Evolutionary conservation across 106 monocot species (phyloP), one percentile per base, ranked within the genome.

Genomic region (Vanilla planifolia): DNA sequence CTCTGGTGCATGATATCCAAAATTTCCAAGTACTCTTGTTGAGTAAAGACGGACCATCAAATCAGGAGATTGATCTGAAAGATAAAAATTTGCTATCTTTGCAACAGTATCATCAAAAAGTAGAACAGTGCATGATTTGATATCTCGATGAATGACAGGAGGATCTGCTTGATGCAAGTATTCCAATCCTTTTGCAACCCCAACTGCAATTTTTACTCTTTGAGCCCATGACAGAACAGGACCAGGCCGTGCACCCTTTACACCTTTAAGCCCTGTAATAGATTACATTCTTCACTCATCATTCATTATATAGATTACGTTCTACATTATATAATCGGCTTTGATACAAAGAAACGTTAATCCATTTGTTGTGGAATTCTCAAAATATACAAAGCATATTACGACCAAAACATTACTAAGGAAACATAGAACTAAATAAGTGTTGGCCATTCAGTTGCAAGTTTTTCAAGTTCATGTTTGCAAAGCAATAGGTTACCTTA

Each of bases 1-100:
- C 75, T 75, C 75, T 8, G 75, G 75, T 28, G 75, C 69, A 59
- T 75, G 75, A 64, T 75, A 75, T 44, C 75, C 75, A 62, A 75
- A 75, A 9, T 62, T 75, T 23, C 68, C 75, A 55, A 75, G 75
- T 15, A 75, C 75, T 8, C 63, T 53, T 22, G 69, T 75, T 40
- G 75, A 75, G 39, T 75, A 69, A 69, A 75, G 64, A n/a, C 75
- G 75, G 13, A 69, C 75, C 16, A 69, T 63, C 25, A 40, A 44
- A 34, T 75, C 69, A 36, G 63, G 69, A 40, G 75, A 63, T 48
- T 75, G 75, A 50, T 75, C 69, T 23, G 75, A 75, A 5, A 75
- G 59, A 42, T 75, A 53, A 55, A 75, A 75, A 48, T 75, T 69
- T 10, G 68, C 75, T 33, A 75, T 64, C 56, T 75, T 75, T 20